phyloP scores from a whole-genome alignment of 2,329 filamentous ascomycete species.

The Nannizziopsis arthrosporioides region DNA sequence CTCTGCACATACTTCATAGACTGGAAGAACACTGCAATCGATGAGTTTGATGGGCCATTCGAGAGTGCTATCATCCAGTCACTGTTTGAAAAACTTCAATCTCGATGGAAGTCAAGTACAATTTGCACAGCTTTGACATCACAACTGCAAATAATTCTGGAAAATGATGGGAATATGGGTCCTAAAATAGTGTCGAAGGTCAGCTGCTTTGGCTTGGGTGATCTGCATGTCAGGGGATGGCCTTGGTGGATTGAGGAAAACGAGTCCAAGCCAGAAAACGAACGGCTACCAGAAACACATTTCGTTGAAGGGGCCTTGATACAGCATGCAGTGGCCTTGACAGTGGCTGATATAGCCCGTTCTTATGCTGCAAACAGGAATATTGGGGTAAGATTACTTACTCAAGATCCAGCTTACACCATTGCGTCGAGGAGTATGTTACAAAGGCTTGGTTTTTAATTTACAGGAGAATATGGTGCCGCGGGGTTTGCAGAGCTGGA shows the following conservation, averaged over 20 bases:
- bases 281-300: conserved; percentile 14
- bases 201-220: conserved; percentile 21
- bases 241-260: conserved; percentile 17
- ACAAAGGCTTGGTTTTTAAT: conserved; percentile 17
- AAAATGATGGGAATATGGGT: conserved; percentile 1
- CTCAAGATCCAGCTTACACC: conserved; percentile 14
- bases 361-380: not conserved
- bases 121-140: conserved; percentile 16
- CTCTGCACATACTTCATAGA: conserved; percentile 21
- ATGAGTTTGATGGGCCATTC: conserved; percentile 15
- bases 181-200: conserved; percentile 18
- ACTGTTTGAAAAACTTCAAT: conserved; percentile 14
- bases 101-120: conserved; percentile 17
- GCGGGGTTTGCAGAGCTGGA: conserved; percentile 12
- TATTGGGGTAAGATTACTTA: conserved; percentile 15
- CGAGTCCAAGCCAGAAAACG: conserved; percentile 10
- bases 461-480: conserved; percentile 17
- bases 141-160: conserved; percentile 15
- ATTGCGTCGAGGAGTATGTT: conserved; percentile 14
- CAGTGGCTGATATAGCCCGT: conserved; percentile 16
- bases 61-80: not conserved
- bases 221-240: conserved; percentile 16
- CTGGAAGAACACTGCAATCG: conserved; percentile 17
- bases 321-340: conserved; percentile 19
- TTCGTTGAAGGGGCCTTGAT: conserved; percentile 11